Evolutionary conservation across 345 rosid species (phyloP).

Genomic region (Crucihimalaya himalaica): DNA sequence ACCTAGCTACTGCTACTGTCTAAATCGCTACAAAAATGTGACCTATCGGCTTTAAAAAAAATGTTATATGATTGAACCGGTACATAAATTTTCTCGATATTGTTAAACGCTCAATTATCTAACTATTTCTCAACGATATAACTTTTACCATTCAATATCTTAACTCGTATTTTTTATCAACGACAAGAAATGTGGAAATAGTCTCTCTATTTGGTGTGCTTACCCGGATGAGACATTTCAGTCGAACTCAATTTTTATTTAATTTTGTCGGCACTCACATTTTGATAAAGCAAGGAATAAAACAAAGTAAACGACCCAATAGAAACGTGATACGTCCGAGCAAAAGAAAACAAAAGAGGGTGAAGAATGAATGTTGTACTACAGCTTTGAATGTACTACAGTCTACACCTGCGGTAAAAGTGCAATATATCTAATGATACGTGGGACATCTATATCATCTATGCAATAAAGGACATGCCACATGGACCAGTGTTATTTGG

Average conservation of each 20-base stretch:
- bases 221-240: not conserved
- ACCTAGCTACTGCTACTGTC: not conserved
- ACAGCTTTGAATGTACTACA: conserved; percentile 25
- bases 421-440: conserved; percentile 20
- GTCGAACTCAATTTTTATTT: conserved; percentile 9
- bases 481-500: conserved; percentile 18
- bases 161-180: not conserved
- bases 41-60: not conserved
- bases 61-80: not conserved
- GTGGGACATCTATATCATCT: conserved; percentile 8
- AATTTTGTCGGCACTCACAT: not conserved
- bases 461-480: conserved; percentile 15
- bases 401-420: conserved; percentile 14
- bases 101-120: not conserved
- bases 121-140: not conserved
- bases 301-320: conserved; percentile 14
- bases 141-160: conserved; percentile 14
- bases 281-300: conserved; percentile 14
- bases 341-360: conserved; percentile 17
- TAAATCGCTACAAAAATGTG: conserved; percentile 8
- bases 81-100: not conserved
- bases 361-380: conserved; percentile 19
- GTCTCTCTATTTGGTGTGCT: not conserved
- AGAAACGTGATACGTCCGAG: not conserved
- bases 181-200: not conserved